Evolutionary conservation across 208 protist genomes (phyloP), one percentile per base, ranked within the genome.

Genomic region (Leishmania braziliensis): DNA sequence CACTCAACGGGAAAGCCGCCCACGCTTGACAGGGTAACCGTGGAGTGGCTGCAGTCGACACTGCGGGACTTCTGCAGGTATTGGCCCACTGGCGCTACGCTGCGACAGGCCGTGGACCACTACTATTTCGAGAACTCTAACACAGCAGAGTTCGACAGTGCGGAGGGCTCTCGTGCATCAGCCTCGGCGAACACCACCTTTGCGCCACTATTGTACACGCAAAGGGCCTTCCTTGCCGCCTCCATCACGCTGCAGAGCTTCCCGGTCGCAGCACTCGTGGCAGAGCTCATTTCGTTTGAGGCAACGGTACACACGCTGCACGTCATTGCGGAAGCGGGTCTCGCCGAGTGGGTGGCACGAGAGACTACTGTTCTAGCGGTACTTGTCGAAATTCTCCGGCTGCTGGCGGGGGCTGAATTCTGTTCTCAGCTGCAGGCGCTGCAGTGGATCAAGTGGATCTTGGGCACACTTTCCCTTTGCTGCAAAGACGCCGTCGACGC

Each of bases 281-380:
- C 77, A 39, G 78, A 86, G 56, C 75, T 65, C 33, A 33, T 79
- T 48, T 84, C 68, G 26, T 74, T 82, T n/a, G 39, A 79, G 29
- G 69, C 74, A n/a, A 50, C 83, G 8, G 58, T 82, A 33, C 53
- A 54, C 43, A 43, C 78, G 43, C 51, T 84, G 36, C 81, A 86
- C 79, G 79, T 68, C 50, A 36, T 84, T 18, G 77, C 86, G 1
- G 80, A 83, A 62, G 72, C 79, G 18, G 78, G 78, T 1, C 66
- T 93, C 62, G 86, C 87, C 16, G 73, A 79, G 36, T 79, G 87
- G 79, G 26, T 95, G 18, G 81, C 82, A 62, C 86, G 82, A 54
- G 92, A 95, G 75, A 36, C 71, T 23, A 26, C 54, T 10, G 48
- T 89, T 36, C 65, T 93, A 50, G 84, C 90, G 56, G 87, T 84